Percentiles rank a stretch among this genome's conserved stretches.
Conservation (phyloP, 2,329 filamentous ascomycete species). For the Teratosphaeria zuluensis region DNA sequence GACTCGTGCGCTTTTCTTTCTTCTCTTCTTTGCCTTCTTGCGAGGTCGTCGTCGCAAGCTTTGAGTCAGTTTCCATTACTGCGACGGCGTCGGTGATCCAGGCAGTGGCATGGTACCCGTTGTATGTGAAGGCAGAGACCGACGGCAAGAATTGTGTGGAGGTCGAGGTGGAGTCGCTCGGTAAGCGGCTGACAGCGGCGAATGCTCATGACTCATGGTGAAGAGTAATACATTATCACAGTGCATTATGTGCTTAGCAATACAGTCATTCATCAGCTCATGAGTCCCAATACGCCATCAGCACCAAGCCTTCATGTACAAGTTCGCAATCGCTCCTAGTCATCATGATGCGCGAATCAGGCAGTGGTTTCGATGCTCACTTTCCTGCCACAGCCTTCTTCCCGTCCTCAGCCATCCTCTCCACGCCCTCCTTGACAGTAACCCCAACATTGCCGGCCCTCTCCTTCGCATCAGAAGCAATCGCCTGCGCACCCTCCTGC, state of each 20-base stretch:
- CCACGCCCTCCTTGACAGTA: conserved; percentile 12
- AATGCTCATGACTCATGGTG: background rate
- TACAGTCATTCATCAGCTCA: background rate
- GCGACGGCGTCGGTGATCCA: background rate
- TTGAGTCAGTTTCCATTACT: background rate
- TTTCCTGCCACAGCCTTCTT: background rate
- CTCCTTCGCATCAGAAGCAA: conserved; percentile 16
- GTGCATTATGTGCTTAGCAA: background rate
- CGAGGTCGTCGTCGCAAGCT: background rate
- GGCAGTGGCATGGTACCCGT: background rate
- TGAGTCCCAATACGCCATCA: background rate
- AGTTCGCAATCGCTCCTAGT: background rate
- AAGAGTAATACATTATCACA: background rate
- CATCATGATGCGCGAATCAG: background rate
- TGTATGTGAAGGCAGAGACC: background rate
- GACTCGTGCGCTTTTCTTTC: conserved; percentile 14
- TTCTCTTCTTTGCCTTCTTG: conserved; percentile 2
- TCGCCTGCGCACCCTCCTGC: conserved; percentile 10
- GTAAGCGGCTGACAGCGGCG: background rate
- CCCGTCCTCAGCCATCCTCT: conserved; percentile 10
- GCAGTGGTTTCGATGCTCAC: background rate
- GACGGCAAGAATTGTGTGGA: background rate
- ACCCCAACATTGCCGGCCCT: conserved; percentile 21
- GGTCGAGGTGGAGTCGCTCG: background rate
- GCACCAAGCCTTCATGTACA: background rate